Evolutionary conservation across 495 filamentous ascomycete species (phyloP).

Genomic region (Aspergillus conjunctus): DNA sequence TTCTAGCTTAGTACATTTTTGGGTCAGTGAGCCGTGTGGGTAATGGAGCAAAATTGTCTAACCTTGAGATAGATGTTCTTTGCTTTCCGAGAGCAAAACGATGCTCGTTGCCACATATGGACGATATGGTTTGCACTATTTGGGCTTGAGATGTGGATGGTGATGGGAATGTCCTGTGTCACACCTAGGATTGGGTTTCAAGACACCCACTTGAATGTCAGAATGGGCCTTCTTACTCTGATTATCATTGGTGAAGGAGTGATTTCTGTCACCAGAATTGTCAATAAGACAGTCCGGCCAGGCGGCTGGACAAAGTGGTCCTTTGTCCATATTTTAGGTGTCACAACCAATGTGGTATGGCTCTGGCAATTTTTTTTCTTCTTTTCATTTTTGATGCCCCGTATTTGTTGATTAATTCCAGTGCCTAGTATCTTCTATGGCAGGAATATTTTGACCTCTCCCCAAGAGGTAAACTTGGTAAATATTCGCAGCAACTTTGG

Average conservation of each 20-base stretch:
- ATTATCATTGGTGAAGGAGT: conserved; percentile 72
- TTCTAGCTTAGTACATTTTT: conserved; percentile 51
- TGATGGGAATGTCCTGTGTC: conserved; percentile 56
- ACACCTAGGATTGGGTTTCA: conserved; percentile 63
- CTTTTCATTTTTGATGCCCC: conserved; percentile 31
- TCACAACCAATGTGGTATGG: conserved; percentile 51
- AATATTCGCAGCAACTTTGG: conserved; percentile 63
- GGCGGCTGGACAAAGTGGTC: conserved; percentile 52
- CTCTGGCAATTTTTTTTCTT: conserved; percentile 26
- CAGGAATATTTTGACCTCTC: conserved; percentile 72
- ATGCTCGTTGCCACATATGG: conserved; percentile 44
- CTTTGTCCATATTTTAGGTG: conserved; percentile 53
- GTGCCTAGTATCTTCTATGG: conserved; percentile 64
- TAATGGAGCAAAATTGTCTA: conserved; percentile 4
- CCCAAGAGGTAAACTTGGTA: conserved; percentile 43
- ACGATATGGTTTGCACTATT: conserved; percentile 62
- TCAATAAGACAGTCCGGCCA: conserved; percentile 57
- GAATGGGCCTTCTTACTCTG: conserved; percentile 67
- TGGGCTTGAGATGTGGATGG: conserved; percentile 53
- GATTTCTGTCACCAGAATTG: conserved; percentile 54
- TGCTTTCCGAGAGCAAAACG: conserved; percentile 33
- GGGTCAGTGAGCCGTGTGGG: conserved; percentile 36
- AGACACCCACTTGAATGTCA: conserved; percentile 64
- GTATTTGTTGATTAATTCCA: conserved; percentile 19
- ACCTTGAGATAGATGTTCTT: conserved; percentile 38